Evolutionary conservation across 768 basidiomycete species (phyloP), one percentile per base, ranked within the genome.

Genomic region (Lanmaoa rubissima): DNA sequence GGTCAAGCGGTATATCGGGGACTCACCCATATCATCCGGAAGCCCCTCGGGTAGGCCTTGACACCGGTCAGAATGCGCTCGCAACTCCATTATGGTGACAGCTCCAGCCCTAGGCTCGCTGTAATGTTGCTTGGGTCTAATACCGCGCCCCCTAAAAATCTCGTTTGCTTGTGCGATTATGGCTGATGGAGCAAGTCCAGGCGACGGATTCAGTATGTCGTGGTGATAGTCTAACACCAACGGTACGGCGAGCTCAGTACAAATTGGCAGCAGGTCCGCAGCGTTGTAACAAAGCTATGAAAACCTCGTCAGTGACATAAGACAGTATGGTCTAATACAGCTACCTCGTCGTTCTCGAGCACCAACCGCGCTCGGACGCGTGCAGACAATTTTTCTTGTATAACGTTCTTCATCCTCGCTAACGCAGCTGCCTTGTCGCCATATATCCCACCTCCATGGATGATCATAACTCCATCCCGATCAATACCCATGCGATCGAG

Each of bases 261-360:
- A 95, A 1, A 94, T 63, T 0, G 89, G 87, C n/a, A 97, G 76
- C 12, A 97, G 76, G 53, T 97, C 95, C 58, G 92, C 92, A 1
- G 90, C 88, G 50, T 84, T 92, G 71, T 94, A 97, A 65, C 93
- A 96, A 61, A 97, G 64, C 79, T 82, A 48, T 10, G 43, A 16
- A 47, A 52, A 46, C 21, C 21, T 35, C 17, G 46, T 63, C 24
- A 58, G 40, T 13, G 9, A 5, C 17, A 34, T 13, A 38, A 43
- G 1, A 19, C 16, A 14, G n/a, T 8, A 44, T 35, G 5, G 17
- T 21, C 5, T 9, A 12, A 12, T 4, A 47, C 1, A 17, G 19
- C 32, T 48, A 90, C 91, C 76, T 98, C 95, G 61, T 97, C 95
- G 58, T 97, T 98, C 73, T 98, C 95, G n/a, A 94, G 76, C 2